Percentiles rank a stretch among this genome's conserved stretches.
These are phyloP conservation scores for Naganishia sp. DNA, from an alignment of 1,284 basidiomycete species.

Conservation along the genomic window DNA sequence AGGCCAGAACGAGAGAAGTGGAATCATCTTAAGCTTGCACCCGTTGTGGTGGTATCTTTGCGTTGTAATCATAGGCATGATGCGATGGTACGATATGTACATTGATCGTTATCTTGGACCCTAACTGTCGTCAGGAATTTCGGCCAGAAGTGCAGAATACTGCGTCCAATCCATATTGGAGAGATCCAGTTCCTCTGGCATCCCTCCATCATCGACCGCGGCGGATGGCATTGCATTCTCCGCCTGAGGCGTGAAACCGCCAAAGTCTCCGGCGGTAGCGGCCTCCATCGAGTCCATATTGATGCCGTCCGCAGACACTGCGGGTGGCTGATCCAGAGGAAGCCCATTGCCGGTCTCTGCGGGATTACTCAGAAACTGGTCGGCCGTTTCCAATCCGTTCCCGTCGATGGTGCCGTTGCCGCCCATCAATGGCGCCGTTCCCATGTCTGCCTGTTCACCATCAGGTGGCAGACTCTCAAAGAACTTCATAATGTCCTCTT, in stretches of 20 bases:
- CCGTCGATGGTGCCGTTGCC: neutral
- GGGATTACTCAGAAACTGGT: neutral
- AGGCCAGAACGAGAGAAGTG: conserved; percentile 20
- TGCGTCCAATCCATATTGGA: conserved; percentile 24
- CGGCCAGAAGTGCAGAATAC: conserved; percentile 21
- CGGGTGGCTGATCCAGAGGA: neutral
- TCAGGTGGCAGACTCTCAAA: conserved; percentile 18
- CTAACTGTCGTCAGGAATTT: conserved; percentile 9
- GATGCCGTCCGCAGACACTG: neutral
- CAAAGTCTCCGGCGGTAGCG: neutral
- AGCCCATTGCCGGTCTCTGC: too few relatives aligned
- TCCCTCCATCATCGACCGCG: neutral
- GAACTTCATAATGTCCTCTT: conserved; percentile 26
- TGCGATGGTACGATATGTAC: neutral
- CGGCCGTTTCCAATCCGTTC: neutral
- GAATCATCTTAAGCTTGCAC: conserved; percentile 4
- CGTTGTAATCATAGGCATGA: conserved; percentile 13
- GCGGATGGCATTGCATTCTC: neutral
- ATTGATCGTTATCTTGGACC: neutral
- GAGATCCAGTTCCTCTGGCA: conserved; percentile 23
- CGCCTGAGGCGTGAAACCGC: neutral
- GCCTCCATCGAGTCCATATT: neutral
- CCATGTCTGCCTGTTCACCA: neutral
- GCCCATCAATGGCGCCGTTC: neutral
- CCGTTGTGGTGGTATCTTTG: neutral